Percentiles rank a stretch among this genome's conserved stretches.
These are phyloP conservation scores for Paraconiothyrium sp. DNA, from an alignment of 2,329 filamentous ascomycete species.

Conservation along the genomic window DNA sequence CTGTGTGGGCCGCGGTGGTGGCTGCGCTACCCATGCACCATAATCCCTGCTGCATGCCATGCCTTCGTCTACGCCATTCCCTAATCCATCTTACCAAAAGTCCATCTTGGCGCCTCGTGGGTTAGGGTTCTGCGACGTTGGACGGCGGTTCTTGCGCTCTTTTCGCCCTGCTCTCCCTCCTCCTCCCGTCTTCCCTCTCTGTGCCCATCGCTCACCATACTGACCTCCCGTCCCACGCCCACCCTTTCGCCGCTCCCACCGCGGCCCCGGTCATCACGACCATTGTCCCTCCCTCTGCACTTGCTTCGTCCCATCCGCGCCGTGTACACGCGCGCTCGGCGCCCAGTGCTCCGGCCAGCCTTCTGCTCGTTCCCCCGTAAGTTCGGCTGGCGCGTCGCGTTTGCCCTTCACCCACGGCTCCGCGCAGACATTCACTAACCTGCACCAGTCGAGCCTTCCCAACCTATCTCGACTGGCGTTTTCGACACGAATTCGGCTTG, in stretches of 20 bases:
- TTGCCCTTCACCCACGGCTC: neutral
- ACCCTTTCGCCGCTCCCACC: neutral
- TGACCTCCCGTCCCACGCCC: neutral
- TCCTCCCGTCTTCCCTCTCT: slow-evolving; percentile 2
- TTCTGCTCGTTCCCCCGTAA: slow-evolving; percentile 11
- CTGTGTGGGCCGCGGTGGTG: slow-evolving; percentile 5
- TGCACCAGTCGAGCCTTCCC: neutral
- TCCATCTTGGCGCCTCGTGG: slow-evolving; percentile 8
- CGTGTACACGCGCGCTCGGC: slow-evolving; percentile 36
- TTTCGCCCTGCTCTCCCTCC: slow-evolving; percentile 13
- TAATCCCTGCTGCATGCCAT: slow-evolving; percentile 9
- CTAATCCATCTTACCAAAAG: slow-evolving; percentile 14
- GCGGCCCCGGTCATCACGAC: neutral
- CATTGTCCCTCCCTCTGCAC: slow-evolving; percentile 2
- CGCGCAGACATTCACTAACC: neutral
- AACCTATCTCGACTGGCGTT: neutral
- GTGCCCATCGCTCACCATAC: neutral
- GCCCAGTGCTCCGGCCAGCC: slow-evolving; percentile 7
- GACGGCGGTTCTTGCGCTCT: slow-evolving; percentile 14
- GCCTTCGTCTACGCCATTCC: slow-evolving; percentile 11
- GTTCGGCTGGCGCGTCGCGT: slow-evolving; percentile 10
- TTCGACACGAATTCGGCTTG: neutral
- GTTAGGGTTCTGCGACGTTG: slow-evolving; percentile 12
- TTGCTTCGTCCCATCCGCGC: slow-evolving; percentile 20
- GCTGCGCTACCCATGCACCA: neutral